Conservation (phyloP, 129 eudicot species). For the carrot (Daucus carota) region DNA sequence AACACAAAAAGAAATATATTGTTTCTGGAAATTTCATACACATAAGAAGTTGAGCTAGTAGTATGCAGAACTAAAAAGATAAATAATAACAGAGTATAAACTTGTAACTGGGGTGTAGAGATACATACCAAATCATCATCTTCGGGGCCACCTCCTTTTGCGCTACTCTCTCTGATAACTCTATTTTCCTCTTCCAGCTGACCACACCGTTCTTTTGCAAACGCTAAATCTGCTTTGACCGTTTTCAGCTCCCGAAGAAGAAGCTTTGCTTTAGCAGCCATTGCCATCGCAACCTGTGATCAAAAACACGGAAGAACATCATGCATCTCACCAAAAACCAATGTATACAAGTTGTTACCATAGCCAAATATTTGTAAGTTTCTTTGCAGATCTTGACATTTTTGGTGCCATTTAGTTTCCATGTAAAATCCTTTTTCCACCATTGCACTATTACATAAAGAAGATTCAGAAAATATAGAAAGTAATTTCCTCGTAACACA, state of each 20-base stretch:
- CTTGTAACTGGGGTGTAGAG: not conserved
- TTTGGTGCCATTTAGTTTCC: not conserved
- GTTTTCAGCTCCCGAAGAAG: constrained; percentile 92
- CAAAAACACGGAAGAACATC: constrained; percentile 21
- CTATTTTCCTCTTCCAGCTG: constrained; percentile 94
- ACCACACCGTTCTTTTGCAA: constrained; percentile 89
- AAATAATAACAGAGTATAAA: not conserved
- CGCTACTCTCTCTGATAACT: constrained; percentile 66
- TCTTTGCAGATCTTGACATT: not conserved
- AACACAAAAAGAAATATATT: not conserved
- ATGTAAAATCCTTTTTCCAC: not conserved
- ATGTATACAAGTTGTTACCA: not conserved
- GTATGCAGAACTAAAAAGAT: not conserved
- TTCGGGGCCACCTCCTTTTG: constrained; percentile 60
- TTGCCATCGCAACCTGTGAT: constrained; percentile 90
- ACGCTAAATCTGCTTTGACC: constrained; percentile 88
- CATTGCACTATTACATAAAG: not conserved
- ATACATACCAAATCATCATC: constrained; percentile 78
- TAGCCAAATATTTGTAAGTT: not conserved
- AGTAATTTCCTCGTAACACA: not conserved
- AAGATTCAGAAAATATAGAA: not conserved
- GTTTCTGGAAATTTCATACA: not conserved
- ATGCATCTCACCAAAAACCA: constrained; percentile 25
- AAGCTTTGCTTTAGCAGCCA: constrained; percentile 96
- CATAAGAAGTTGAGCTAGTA: not conserved